phyloP scores from a whole-genome alignment of 1,139 yeast genomes.

The Geotrichum australiense region DNA sequence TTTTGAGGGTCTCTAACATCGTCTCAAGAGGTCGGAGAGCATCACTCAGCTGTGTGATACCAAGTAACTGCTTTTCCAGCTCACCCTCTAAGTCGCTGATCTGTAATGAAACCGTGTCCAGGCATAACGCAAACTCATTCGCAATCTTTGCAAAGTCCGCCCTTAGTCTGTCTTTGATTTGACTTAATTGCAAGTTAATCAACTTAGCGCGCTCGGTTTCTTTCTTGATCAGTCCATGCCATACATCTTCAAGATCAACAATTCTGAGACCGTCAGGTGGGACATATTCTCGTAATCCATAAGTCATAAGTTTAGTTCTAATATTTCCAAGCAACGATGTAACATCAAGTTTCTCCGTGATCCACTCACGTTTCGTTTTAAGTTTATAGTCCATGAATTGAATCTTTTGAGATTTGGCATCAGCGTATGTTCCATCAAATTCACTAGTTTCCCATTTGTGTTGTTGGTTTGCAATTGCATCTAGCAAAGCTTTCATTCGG shows the following conservation, averaged over 20 bases:
- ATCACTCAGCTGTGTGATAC: slow-evolving; percentile 29
- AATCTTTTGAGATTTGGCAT: slow-evolving; percentile 29
- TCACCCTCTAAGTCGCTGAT: slow-evolving; percentile 35
- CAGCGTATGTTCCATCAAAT: slow-evolving; percentile 30
- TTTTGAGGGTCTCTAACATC: slow-evolving; percentile 26
- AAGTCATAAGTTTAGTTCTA: slow-evolving; percentile 35
- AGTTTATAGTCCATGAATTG: slow-evolving; percentile 30
- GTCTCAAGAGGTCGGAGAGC: slow-evolving; percentile 30
- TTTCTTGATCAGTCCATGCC: slow-evolving; percentile 30
- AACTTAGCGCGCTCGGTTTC: slow-evolving; percentile 31
- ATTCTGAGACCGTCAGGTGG: slow-evolving; percentile 33
- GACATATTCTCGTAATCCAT: slow-evolving; percentile 31
- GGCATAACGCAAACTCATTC: slow-evolving; percentile 31
- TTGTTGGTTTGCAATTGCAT: slow-evolving; percentile 23
- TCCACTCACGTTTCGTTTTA: slow-evolving; percentile 35
- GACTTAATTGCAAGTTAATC: slow-evolving; percentile 32
- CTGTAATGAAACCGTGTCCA: slow-evolving; percentile 28
- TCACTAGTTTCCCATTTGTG: slow-evolving; percentile 24
- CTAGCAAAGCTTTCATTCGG: slow-evolving; percentile 29
- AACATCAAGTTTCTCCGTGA: slow-evolving; percentile 35
- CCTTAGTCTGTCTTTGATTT: slow-evolving; percentile 40
- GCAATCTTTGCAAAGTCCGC: slow-evolving; percentile 40
- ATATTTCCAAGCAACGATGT: slow-evolving; percentile 35
- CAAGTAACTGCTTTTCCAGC: slow-evolving; percentile 33
- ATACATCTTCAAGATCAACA: slow-evolving; percentile 29